These are phyloP conservation scores for Chlorophyllum brunneum DNA, from an alignment of 768 basidiomycete genomes.

Conservation along the genomic window DNA sequence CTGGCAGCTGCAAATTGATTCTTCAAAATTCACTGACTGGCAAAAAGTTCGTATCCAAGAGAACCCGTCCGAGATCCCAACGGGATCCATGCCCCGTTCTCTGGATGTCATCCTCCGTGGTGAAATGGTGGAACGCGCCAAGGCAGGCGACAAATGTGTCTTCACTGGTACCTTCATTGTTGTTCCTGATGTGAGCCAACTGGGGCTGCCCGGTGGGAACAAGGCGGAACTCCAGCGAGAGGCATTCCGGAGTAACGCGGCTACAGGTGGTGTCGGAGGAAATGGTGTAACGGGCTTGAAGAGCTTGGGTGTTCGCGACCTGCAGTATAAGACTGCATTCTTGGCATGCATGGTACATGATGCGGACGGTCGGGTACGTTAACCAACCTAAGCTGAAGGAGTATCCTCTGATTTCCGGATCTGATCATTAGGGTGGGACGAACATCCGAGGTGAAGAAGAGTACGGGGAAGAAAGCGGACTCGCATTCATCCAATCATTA, in stretches of 20 bases:
- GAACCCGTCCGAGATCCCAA: conserved; percentile 98
- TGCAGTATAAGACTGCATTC: conserved; percentile 99
- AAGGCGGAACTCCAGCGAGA: conserved; percentile 88
- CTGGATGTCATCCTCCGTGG: conserved; percentile 93
- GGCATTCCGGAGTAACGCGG: conserved; percentile 58
- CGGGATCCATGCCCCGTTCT: conserved; percentile 96
- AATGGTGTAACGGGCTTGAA: conserved; percentile 93
- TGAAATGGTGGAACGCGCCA: conserved; percentile 97
- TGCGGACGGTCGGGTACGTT: conserved; percentile 79
- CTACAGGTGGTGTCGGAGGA: conserved; percentile 63
- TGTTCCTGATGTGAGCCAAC: conserved; percentile 95
- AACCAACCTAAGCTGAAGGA: neutral
- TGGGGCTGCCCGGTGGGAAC: conserved; percentile 93
- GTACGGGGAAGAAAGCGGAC: conserved; percentile 68
- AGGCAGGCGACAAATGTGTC: conserved; percentile 97
- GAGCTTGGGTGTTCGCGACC: conserved; percentile 88
- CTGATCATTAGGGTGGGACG: conserved; percentile 50
- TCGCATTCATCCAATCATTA: conserved; percentile 83
- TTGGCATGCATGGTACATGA: conserved; percentile 97
- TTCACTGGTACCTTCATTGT: conserved; percentile 99
- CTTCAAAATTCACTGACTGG: conserved; percentile 98
- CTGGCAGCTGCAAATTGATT: conserved; percentile 95
- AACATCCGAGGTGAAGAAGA: conserved; percentile 91
- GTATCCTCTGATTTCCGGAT: conserved; percentile 23
- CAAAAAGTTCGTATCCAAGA: conserved; percentile 99